A percentile compares a stretch with the other conserved stretches of the same genome.
phyloP scores from a whole-genome alignment of 306 rosid genomes.

The Prinsepia uniflora region DNA sequence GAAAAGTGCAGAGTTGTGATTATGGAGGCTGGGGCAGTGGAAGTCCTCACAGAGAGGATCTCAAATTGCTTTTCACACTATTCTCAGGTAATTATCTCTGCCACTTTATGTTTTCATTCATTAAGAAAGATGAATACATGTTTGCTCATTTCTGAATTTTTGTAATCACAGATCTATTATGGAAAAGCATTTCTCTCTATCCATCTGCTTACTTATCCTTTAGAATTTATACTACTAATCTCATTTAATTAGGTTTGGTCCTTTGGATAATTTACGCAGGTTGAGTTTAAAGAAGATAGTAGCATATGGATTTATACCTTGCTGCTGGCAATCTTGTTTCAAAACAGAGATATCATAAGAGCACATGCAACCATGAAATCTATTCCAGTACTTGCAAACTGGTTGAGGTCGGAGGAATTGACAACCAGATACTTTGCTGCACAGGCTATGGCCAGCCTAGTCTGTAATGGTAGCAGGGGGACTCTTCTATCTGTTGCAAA shows the following conservation, averaged over 20 bases:
- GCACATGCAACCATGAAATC: conserved; percentile 82
- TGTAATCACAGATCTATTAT: conserved; percentile 12
- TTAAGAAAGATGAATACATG: conserved; percentile 14
- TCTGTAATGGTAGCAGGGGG: conserved; percentile 98
- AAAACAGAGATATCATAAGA: conserved; percentile 91
- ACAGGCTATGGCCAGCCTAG: conserved; percentile 86
- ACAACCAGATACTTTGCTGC: conserved; percentile 93
- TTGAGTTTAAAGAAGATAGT: conserved; percentile 84
- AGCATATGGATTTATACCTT: conserved; percentile 87
- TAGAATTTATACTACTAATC: conserved; percentile 7
- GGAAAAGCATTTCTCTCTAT: conserved; percentile 14
- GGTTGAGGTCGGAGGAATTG: conserved; percentile 80
- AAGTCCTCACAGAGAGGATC: conserved; percentile 75
- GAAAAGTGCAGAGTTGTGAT: conserved; percentile 61
- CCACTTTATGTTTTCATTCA: conserved; percentile 10
- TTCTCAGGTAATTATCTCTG: conserved; percentile 66
- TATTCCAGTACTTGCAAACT: conserved; percentile 72
- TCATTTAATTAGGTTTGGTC: conserved; percentile 23
- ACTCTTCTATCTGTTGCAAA: conserved; percentile 94
- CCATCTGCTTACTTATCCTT: conserved; percentile 12
- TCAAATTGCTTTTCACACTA: conserved; percentile 62
- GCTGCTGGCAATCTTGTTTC: conserved; percentile 80
- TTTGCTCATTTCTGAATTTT: conserved; percentile 11
- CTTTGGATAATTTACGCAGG: conserved; percentile 44
- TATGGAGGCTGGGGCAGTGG: conserved; percentile 97